phyloP scores from a whole-genome alignment of 768 basidiomycete species.

The Pisolithus albus region DNA sequence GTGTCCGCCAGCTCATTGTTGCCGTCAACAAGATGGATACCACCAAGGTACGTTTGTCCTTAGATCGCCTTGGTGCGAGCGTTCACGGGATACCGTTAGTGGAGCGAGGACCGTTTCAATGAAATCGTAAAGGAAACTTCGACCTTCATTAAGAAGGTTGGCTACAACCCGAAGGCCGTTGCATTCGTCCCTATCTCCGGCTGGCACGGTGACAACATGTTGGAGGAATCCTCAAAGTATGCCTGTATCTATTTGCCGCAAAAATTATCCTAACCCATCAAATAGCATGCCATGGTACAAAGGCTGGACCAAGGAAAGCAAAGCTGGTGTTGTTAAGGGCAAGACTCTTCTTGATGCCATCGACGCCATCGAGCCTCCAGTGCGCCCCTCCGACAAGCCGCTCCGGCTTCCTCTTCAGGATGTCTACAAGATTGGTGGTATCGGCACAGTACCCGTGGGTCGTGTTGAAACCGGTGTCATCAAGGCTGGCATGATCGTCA shows the following conservation, averaged over 20 bases:
- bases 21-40: slow-evolving; percentile 99
- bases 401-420: slow-evolving; percentile 99
- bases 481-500: slow-evolving; percentile 99
- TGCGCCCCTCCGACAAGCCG: slow-evolving; percentile 97
- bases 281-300: slow-evolving; percentile 98
- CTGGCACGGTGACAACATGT: slow-evolving; percentile 99
- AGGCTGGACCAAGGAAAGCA: slow-evolving; percentile 97
- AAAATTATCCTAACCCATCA: slow-evolving; percentile 4
- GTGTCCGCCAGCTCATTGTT: slow-evolving; percentile 99
- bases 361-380: slow-evolving; percentile 97
- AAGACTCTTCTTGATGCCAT: slow-evolving; percentile 99
- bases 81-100: slow-evolving; percentile 43
- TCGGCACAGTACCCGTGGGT: slow-evolving; percentile 99
- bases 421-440: slow-evolving; percentile 99
- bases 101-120: slow-evolving; percentile 99
- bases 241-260: slow-evolving; percentile 19
- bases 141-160: slow-evolving; percentile 99
- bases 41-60: slow-evolving; percentile 65
- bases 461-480: slow-evolving; percentile 99
- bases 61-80: not conserved
- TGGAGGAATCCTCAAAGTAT: slow-evolving; percentile 95
- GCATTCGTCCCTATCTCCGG: slow-evolving; percentile 99
- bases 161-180: slow-evolving; percentile 98
- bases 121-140: slow-evolving; percentile 99
- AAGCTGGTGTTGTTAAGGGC: slow-evolving; percentile 89